Evolutionary conservation across 2,329 filamentous ascomycete genomes (phyloP).

Genomic region (Colletotrichum sp.): DNA sequence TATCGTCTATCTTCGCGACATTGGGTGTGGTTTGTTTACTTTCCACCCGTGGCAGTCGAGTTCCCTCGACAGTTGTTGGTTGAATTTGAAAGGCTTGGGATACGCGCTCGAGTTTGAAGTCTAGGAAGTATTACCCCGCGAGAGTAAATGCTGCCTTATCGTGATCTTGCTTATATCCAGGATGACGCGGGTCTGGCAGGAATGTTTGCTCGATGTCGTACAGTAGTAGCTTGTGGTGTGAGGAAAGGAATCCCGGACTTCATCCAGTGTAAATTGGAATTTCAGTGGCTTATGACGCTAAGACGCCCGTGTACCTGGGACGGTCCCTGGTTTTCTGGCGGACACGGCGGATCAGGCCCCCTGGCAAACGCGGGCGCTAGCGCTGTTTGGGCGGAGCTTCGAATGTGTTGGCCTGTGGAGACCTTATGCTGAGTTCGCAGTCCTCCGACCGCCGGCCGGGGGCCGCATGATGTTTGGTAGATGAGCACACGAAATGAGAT

Average conservation of each 20-base stretch:
- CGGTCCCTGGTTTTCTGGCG: conserved; percentile 16
- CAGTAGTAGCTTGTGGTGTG: not conserved
- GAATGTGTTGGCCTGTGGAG: conserved; percentile 13
- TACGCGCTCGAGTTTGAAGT: not conserved
- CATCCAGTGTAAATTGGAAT: conserved; percentile 10
- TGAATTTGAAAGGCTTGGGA: not conserved
- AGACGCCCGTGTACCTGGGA: conserved; percentile 5
- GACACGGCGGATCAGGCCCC: conserved; percentile 2
- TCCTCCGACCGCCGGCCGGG: not conserved
- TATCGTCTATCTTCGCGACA: conserved; percentile 6
- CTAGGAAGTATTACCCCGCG: not conserved
- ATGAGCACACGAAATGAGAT: not conserved
- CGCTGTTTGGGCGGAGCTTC: not conserved
- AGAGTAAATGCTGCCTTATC: not conserved
- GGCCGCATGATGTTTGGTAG: not conserved
- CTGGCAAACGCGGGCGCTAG: conserved; percentile 3
- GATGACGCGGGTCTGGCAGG: not conserved
- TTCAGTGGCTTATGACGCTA: conserved; percentile 9
- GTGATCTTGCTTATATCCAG: not conserved
- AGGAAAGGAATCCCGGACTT: conserved; percentile 10
- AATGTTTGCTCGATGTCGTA: conserved; percentile 2
- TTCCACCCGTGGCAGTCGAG: not conserved
- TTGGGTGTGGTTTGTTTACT: conserved; percentile 12
- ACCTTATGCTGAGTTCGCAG: not conserved
- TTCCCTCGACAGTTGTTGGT: not conserved